Evolutionary conservation across 1,284 basidiomycete species (phyloP), one percentile per base, ranked within the genome.

Genomic region (Baeospora myosura): DNA sequence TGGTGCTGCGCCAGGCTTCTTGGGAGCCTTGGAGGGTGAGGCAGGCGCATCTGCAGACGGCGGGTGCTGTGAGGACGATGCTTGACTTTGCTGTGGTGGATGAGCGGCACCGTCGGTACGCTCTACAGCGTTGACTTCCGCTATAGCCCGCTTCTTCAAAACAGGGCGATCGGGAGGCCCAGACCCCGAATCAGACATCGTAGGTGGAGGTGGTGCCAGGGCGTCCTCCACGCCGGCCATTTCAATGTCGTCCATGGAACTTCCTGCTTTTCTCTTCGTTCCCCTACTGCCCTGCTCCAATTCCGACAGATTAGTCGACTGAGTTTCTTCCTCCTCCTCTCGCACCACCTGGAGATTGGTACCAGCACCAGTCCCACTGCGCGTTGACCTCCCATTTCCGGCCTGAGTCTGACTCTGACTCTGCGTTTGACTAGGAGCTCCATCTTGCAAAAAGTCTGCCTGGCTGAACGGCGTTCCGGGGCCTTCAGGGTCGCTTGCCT

Each of bases 81-180:
- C n/a, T n/a, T n/a, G n/a, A n/a, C n/a, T n/a, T n/a, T n/a, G n/a
- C 6, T 20, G 11, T 8, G 25, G 18, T 32, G 28, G 18, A n/a
- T 38, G 18, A 20, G 35, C 12, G 24, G 30, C 11, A 12, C 12
- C 10, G 37, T 26, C 4, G 14, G 37, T 25, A 2, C 34, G 41
- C 40, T 56, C 54, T 22, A 65, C 55, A 11, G 60, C 51, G 47
- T 65, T 58, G 25, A 57, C 47, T 38, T 58, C 55, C 30, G 67
- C 67, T 8, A 67, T 53, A 0, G 68, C 65, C 11, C 66, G 60
- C 48, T 61, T 68, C 53, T 72, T 74, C 26, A 14, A 8, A 28
- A 14, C 26, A 28, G 26, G 26, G n/a, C n/a, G n/a, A n/a, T n/a
- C n/a, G n/a, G n/a, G n/a, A 8, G 26, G 26, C 14, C 26, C 26